Evolutionary conservation across 495 filamentous ascomycete genomes (phyloP).

Genomic region (Penicillium riverlandense): DNA sequence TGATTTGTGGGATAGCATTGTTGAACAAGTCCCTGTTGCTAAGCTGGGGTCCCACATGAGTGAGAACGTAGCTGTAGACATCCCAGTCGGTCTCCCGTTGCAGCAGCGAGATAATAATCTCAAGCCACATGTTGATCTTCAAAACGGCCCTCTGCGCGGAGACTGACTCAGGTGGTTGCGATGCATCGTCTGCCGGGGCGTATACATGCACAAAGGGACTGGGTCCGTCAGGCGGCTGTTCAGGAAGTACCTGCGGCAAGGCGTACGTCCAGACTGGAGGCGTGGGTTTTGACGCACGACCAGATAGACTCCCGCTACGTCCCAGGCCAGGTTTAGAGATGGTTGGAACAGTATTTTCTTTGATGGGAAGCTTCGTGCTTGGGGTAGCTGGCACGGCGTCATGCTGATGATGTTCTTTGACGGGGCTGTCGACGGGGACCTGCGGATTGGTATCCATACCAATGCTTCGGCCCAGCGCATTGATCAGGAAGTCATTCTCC

Average conservation of each 20-base stretch:
- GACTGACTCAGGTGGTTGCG: slow-evolving; percentile 15
- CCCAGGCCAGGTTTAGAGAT: slow-evolving; percentile 22
- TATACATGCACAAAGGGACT: slow-evolving; percentile 40
- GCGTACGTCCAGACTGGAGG: slow-evolving; percentile 51
- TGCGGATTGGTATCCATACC: slow-evolving; percentile 26
- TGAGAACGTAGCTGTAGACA: slow-evolving; percentile 82
- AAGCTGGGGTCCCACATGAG: slow-evolving; percentile 80
- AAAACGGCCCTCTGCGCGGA: slow-evolving; percentile 32
- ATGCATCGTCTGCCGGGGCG: slow-evolving; percentile 9
- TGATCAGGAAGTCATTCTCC: slow-evolving; percentile 66
- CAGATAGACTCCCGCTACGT: slow-evolving; percentile 21
- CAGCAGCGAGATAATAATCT: slow-evolving; percentile 64
- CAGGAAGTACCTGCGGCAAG: slow-evolving; percentile 42
- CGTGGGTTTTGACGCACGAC: slow-evolving; percentile 33
- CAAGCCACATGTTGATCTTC: slow-evolving; percentile 68
- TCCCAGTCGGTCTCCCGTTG: slow-evolving; percentile 85
- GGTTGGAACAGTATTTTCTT: slow-evolving; percentile 12
- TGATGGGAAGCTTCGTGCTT: slow-evolving; percentile 12
- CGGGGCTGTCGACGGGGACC: slow-evolving; percentile 12
- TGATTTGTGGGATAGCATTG: slow-evolving; percentile 62
- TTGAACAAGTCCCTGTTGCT: slow-evolving; percentile 82
- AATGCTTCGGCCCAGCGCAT: slow-evolving; percentile 60
- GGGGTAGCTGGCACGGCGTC: slow-evolving; percentile 17
- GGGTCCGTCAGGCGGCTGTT: slow-evolving; percentile 39
- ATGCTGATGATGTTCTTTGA: slow-evolving; percentile 15